Percentiles rank a stretch among this genome's conserved stretches.
Evolutionary conservation across 345 rosid species (phyloP).

Genomic region (Corchorus capsularis): DNA sequence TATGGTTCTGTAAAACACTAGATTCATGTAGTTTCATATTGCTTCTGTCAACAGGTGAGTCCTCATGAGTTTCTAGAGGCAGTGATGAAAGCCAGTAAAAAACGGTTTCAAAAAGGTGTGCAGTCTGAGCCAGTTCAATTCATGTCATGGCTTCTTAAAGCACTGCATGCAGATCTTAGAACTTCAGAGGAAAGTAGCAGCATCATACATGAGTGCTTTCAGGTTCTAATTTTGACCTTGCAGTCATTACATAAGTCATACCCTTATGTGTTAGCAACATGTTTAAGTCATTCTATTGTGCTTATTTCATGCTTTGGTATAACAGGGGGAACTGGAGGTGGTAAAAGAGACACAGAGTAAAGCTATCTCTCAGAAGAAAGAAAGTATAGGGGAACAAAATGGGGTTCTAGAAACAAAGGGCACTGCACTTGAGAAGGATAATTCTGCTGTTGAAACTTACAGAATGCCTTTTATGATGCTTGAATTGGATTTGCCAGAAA

Average conservation of each 20-base stretch:
- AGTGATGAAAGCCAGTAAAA: conserved; percentile 93
- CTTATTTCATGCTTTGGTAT: conserved; percentile 19
- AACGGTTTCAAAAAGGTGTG: conserved; percentile 79
- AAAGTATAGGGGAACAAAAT: conserved; percentile 41
- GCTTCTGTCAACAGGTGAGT: conserved; percentile 67
- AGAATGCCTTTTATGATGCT: conserved; percentile 96
- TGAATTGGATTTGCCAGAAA: conserved; percentile 97
- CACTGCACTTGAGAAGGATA: conserved; percentile 32
- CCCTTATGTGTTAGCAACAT: not conserved
- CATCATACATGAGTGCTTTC: conserved; percentile 88
- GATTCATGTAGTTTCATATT: conserved; percentile 9
- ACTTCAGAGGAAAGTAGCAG: conserved; percentile 62
- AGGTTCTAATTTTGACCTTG: conserved; percentile 45
- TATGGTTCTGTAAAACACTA: conserved; percentile 11
- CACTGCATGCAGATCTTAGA: conserved; percentile 75
- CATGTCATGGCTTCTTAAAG: conserved; percentile 96
- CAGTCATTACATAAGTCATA: not conserved
- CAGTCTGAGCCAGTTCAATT: conserved; percentile 98
- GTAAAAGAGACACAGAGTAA: conserved; percentile 69
- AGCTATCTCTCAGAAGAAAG: conserved; percentile 47
- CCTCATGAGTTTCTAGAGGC: conserved; percentile 99
- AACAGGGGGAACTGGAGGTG: conserved; percentile 88
- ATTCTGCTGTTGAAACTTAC: conserved; percentile 50
- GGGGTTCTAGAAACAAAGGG: conserved; percentile 23
- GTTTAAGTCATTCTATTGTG: not conserved